Evolutionary conservation across 2,329 filamentous ascomycete species (phyloP), one percentile per base, ranked within the genome.

Genomic region (Exserohilum rostratum): DNA sequence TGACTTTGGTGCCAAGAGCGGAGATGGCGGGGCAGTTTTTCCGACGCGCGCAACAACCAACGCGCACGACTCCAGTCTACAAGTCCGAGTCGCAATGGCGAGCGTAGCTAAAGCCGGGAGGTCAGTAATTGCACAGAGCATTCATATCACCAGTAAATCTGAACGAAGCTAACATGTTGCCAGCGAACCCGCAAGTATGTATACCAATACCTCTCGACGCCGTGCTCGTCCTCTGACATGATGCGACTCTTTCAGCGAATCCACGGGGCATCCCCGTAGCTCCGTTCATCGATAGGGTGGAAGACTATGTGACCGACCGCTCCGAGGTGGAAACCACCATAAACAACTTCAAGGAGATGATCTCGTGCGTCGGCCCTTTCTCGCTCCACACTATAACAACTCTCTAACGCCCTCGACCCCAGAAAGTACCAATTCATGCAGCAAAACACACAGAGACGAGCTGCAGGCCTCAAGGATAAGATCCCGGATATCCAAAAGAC

Each of bases 381-480:
- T 5, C 25, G 43, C 39, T 31, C 12, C 17, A 27, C 42, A n/a
- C 31, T 31, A 17, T 12, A 34, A 18, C 27, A 29, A 11, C 13
- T 6, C 11, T 34, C 66, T 69, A 31, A 68, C 58, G 47, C 17
- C 4, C 3, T 6, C 11, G 17, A 17, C 15, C 13, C n/a, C 52
- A 96, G 92, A 67, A 99, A 99, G 83, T 99, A 99, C 80, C 95
- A 98, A 77, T 99, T 98, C 79, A 99, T 99, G 95, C 92, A 98
- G 79, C 82, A 89, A 73, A 98, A 96, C 77, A 90, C 95, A 55
- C 89, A 96, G 76, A 85, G 91, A 60, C 86, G 95, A 43, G 88
- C 90, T 48, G 82, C 84, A 3, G 92, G 93, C 2, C 80, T 99
- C 51, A 90, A 88, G 70, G 93, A 97, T 71, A 99, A 98, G 81